Evolutionary conservation across 257 asterid species (phyloP).

Genomic region (Osmanthus fragrans): DNA sequence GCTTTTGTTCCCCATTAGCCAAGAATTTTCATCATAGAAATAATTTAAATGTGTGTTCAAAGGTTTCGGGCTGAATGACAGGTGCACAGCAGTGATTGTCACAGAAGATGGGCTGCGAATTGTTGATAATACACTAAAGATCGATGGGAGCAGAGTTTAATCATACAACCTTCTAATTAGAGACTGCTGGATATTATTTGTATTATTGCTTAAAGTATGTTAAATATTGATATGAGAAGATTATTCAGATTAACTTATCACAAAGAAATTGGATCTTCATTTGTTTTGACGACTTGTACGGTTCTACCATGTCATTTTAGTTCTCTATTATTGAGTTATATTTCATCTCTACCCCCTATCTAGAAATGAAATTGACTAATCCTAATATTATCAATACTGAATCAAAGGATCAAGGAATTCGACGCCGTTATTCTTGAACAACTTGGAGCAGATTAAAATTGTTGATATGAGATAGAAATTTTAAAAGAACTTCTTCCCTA

Average conservation of each 20-base stretch:
- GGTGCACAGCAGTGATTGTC: slow-evolving; percentile 64
- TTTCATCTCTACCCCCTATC: neutral
- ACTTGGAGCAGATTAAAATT: neutral
- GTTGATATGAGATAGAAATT: neutral
- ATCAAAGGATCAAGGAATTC: neutral
- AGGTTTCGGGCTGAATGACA: slow-evolving; percentile 29
- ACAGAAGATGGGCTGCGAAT: slow-evolving; percentile 43
- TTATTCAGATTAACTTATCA: neutral
- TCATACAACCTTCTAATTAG: neutral
- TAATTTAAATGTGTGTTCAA: neutral
- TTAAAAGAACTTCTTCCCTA: neutral
- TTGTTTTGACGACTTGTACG: neutral
- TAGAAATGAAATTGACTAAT: neutral
- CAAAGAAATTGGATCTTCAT: neutral
- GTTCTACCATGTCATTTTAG: neutral
- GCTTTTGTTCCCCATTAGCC: neutral
- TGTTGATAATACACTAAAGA: slow-evolving; percentile 38
- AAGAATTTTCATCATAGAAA: neutral
- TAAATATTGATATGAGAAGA: neutral
- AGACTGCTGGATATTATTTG: neutral
- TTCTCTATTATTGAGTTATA: neutral
- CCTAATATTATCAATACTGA: neutral
- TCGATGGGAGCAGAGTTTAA: slow-evolving; percentile 44
- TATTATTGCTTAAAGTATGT: neutral
- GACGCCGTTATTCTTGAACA: neutral